Conservation (phyloP, 2,329 filamentous ascomycete species). For the Exophiala xenobiotica region DNA sequence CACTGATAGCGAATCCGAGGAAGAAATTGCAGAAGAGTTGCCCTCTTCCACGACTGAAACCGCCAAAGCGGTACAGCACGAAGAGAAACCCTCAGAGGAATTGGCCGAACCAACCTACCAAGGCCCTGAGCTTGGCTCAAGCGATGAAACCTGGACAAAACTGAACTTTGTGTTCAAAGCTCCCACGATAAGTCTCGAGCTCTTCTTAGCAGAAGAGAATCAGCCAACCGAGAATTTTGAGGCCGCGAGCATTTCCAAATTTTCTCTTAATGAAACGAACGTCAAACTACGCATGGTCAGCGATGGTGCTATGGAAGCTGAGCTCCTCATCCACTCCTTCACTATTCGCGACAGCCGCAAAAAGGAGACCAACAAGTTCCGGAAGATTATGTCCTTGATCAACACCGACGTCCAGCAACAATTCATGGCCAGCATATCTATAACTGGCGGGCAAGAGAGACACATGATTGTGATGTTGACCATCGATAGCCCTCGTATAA, state of each 20-base stretch:
- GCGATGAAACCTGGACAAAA: slow-evolving; percentile 80
- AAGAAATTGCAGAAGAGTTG: slow-evolving; percentile 73
- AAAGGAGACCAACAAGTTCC: slow-evolving; percentile 88
- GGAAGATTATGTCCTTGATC: slow-evolving; percentile 95
- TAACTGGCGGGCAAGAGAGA: slow-evolving; percentile 78
- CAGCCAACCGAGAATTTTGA: slow-evolving; percentile 77
- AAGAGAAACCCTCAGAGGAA: slow-evolving; percentile 47
- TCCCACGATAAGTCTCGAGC: slow-evolving; percentile 81
- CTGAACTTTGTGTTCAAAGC: slow-evolving; percentile 89
- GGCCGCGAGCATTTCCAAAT: slow-evolving; percentile 81
- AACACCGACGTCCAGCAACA: slow-evolving; percentile 92
- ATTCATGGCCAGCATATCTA: slow-evolving; percentile 95
- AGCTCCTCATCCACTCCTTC: slow-evolving; percentile 89
- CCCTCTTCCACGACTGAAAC: slow-evolving; percentile 55
- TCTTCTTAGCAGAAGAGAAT: slow-evolving; percentile 73
- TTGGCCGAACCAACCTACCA: slow-evolving; percentile 51
- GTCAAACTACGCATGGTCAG: slow-evolving; percentile 91
- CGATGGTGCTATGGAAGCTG: slow-evolving; percentile 86
- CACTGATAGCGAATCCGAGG: slow-evolving; percentile 67
- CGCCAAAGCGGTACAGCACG: slow-evolving; percentile 48
- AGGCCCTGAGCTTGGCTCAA: slow-evolving; percentile 67
- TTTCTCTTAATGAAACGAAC: slow-evolving; percentile 89
- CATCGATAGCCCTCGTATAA: slow-evolving; percentile 89
- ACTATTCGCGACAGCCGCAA: slow-evolving; percentile 91
- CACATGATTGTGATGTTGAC: slow-evolving; percentile 88